Conservation (phyloP, 106 monocot genomes). For the Gastrodia elata region DNA sequence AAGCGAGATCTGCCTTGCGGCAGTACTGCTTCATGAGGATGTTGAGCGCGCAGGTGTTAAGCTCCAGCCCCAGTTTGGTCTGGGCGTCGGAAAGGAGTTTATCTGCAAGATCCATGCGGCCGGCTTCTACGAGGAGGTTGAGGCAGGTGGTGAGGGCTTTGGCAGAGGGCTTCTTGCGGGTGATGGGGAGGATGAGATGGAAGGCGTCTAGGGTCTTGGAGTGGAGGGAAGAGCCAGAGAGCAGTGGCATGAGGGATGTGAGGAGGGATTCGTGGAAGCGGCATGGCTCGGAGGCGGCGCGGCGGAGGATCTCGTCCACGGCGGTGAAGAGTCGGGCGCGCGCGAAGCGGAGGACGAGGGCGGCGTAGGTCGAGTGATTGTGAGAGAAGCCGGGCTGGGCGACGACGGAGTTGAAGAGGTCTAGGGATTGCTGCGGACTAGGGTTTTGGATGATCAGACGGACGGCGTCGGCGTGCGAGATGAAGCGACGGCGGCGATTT, state of each 20-base stretch:
- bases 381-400: slow-evolving; percentile 54
- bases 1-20: slow-evolving; percentile 21
- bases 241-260: slow-evolving; percentile 52
- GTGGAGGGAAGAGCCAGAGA: slow-evolving; percentile 27
- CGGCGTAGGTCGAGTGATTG: slow-evolving; percentile 68
- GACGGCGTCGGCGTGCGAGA: slow-evolving; percentile 42
- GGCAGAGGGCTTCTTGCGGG: slow-evolving; percentile 47
- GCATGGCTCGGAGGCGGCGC: slow-evolving; percentile 42
- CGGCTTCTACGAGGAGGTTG: slow-evolving; percentile 39
- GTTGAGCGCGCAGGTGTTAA: slow-evolving; percentile 63
- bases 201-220: slow-evolving; percentile 27
- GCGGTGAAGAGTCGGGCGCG: slow-evolving; percentile 33
- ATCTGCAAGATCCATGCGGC: slow-evolving; percentile 40
- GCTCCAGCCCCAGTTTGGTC: slow-evolving; percentile 9
- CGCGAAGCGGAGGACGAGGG: slow-evolving; percentile 68
- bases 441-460: slow-evolving; percentile 38
- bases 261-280: slow-evolving; percentile 56
- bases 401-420: slow-evolving; percentile 64
- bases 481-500: slow-evolving; percentile 27
- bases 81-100: slow-evolving; percentile 30
- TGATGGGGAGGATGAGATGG: slow-evolving; percentile 40
- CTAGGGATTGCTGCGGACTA: slow-evolving; percentile 61
- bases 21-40: slow-evolving; percentile 66
- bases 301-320: slow-evolving; percentile 46
- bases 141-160: slow-evolving; percentile 61